Evolutionary conservation across 768 basidiomycete genomes (phyloP).

Genomic region (Mycena sanguinolenta): DNA sequence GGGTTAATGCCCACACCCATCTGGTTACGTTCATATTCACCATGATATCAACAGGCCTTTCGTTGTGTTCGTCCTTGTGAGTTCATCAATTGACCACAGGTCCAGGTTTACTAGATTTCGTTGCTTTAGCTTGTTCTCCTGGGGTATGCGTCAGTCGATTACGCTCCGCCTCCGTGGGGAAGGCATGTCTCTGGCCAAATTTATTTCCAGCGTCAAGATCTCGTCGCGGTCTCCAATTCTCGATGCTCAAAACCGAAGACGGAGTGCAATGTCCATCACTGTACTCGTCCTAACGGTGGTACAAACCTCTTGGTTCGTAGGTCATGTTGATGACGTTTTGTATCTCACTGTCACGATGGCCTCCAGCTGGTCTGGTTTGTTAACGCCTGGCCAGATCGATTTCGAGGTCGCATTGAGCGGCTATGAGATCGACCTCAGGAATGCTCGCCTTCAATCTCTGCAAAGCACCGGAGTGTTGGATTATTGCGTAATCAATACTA

Average conservation of each 20-base stretch:
- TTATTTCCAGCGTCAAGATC: not conserved
- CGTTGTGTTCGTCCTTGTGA: not conserved
- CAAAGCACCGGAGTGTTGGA: not conserved
- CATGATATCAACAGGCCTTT: not conserved
- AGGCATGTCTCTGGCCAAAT: conserved; percentile 5
- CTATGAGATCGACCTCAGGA: not conserved
- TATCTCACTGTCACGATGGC: not conserved
- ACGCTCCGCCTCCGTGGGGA: not conserved
- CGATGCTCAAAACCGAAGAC: not conserved
- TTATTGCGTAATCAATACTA: not conserved
- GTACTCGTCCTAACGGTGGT: conserved; percentile 3
- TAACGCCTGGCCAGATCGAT: not conserved
- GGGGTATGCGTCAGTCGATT: not conserved
- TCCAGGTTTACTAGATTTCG: no score
- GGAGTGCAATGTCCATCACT: not conserved
- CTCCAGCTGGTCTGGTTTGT: not conserved
- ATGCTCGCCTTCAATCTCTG: not conserved
- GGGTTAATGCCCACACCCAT: not conserved
- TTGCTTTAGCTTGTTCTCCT: conserved; percentile 1
- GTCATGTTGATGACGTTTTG: not conserved
- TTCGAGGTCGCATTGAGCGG: not conserved
- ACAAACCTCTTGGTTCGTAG: conserved; percentile 7
- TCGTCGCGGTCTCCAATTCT: conserved; percentile 13
- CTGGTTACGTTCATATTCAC: not conserved
- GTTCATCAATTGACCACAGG: not conserved